Percentiles rank a stretch among this genome's conserved stretches.
Evolutionary conservation across 1,284 basidiomycete genomes (phyloP).

Genomic region (Trichosporon sp.): DNA sequence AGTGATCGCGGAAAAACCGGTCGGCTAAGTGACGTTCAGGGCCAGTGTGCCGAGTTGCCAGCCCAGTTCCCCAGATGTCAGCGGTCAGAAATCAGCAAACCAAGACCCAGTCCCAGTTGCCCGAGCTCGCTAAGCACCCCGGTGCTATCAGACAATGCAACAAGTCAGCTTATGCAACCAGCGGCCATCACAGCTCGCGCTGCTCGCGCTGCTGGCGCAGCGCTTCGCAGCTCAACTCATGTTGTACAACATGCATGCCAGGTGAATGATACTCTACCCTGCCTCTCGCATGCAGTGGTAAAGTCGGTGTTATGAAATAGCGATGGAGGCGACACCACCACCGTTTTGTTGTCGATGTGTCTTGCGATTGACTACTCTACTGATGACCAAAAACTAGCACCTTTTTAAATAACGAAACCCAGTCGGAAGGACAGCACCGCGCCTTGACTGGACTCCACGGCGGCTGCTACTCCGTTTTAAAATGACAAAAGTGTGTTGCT

Average conservation of each 20-base stretch:
- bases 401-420: not conserved
- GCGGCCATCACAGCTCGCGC: too few relatives aligned
- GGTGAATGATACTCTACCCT: conserved; percentile 10
- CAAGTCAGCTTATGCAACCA: too few relatives aligned
- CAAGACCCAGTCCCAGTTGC: not conserved
- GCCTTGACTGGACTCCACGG: too few relatives aligned
- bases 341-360: conserved; percentile 4
- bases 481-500: not conserved
- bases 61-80: not conserved
- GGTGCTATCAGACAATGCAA: not conserved
- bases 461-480: not conserved
- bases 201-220: too few relatives aligned
- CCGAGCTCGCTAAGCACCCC: too few relatives aligned
- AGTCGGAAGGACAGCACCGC: not conserved
- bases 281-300: conserved; percentile 3
- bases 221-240: too few relatives aligned
- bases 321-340: not conserved
- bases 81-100: not conserved
- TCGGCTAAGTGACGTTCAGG: not conserved
- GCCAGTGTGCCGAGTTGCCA: not conserved
- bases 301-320: conserved; percentile 5
- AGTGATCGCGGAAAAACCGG: not conserved
- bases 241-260: conserved; percentile 25
- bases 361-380: not conserved
- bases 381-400: not conserved